Percentiles rank a stretch among this genome's conserved stretches.
Evolutionary conservation across 371 early-diverging fungal species (phyloP).

Genomic region (Lichtheimia ornata): DNA sequence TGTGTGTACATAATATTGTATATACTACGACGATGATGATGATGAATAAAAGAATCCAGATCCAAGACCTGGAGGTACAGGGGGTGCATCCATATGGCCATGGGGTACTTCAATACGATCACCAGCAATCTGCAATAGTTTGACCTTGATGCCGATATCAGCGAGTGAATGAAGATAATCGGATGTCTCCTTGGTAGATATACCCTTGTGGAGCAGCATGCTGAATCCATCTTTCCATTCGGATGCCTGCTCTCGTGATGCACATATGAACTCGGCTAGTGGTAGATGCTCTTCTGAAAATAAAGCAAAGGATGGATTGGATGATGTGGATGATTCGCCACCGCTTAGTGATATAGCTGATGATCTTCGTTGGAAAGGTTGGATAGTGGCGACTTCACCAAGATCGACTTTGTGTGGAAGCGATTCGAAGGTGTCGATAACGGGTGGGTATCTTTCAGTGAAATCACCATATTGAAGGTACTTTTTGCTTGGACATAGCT

Average conservation of each 20-base stretch:
- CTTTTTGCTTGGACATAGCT: conserved; percentile 61
- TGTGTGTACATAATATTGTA: not conserved
- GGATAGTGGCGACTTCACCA: conserved; percentile 52
- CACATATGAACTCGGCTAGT: conserved; percentile 64
- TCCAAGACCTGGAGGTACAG: conserved; percentile 40
- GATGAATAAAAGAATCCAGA: conserved; percentile 38
- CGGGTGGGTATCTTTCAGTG: conserved; percentile 40
- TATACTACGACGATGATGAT: not conserved
- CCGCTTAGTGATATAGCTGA: conserved; percentile 7
- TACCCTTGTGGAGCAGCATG: conserved; percentile 66
- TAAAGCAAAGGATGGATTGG: conserved; percentile 43
- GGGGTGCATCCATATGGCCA: conserved; percentile 39
- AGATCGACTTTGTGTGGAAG: conserved; percentile 58
- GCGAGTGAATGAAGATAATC: conserved; percentile 68
- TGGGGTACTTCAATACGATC: conserved; percentile 61
- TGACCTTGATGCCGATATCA: conserved; percentile 66
- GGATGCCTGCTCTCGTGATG: conserved; percentile 47
- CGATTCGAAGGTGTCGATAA: conserved; percentile 27
- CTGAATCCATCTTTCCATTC: conserved; percentile 84
- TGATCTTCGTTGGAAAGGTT: conserved; percentile 36
- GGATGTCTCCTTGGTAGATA: conserved; percentile 64
- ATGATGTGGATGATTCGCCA: not conserved
- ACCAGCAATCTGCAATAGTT: conserved; percentile 70
- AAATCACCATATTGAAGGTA: conserved; percentile 73
- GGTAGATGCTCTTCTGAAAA: conserved; percentile 36